Evolutionary conservation across 805 yeast genomes (phyloP), one percentile per base, ranked within the genome.

Genomic region (Starmerella kuoi): DNA sequence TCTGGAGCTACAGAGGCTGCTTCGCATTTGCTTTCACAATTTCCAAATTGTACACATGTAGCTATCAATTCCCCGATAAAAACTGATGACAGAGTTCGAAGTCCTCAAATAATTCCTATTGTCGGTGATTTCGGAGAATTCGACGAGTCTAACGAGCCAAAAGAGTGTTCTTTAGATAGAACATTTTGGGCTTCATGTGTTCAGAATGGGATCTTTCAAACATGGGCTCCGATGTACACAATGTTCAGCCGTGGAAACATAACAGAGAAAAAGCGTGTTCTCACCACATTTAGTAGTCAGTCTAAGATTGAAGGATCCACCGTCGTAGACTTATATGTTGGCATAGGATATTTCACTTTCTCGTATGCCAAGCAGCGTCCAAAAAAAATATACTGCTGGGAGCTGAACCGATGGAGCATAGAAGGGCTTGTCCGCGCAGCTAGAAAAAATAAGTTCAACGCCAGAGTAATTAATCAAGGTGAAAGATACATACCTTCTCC

Each of bases 171-270:
- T 51, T 68, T 77, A 30, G 49, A 59, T 1, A 33, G 53, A 0
- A 79, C 82, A 0, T 72, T 84, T 51, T 84, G 94, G 94, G 80
- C 86, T 51, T 59, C 67, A 9, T 68, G 68, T 1, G 61, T 66
- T 2, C 95, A 84, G 53, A 82, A 85, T 57, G 86, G 85, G 2
- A 74, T 84, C 3, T 64, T 57, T 48, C 95, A 84, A 54, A 68
- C 71, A 8, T 84, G 95, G 95, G 83, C 88, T 5, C 95, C 95
- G 2, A 57, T 69, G 41, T 78, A 74, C 54, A 82, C 94, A 2
- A 84, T 84, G 95, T 85, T 85, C 56, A 77, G 87, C 37, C 61
- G 95, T 17, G 95, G 95, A 1, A 84, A 84, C 56, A 73, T 85
- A 52, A 79, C 79, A 49, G 95, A 84, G 55, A 84, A 84, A 57